Evolutionary conservation across 2,329 filamentous ascomycete genomes (phyloP), one percentile per base, ranked within the genome.

Genomic region (Fusarium brevicatenulatum): DNA sequence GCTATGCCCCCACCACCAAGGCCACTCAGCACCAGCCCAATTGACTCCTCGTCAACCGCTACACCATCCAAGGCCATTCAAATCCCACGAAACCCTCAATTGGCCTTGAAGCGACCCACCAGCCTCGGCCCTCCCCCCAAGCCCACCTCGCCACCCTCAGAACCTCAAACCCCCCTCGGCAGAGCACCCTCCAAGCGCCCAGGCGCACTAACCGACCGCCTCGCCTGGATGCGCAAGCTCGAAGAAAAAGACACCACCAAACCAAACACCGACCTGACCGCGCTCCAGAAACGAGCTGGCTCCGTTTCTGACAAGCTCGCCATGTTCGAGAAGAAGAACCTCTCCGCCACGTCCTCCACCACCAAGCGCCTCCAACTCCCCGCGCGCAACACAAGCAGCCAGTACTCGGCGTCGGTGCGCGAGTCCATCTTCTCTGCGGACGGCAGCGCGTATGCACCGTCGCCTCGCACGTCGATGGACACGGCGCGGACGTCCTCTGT

Each of bases 241-340:
- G 67, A 70, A n/a, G 67, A 70, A 12, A 70, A 66, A 42, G 53
- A 47, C 9, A 36, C 16, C 6, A 21, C 47, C 9, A 50, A 49
- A n/a, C 46, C 66, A 3, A 70, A 69, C 40, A 68, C 60, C 16
- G 67, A 70, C 23, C 28, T 54, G 2, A 19, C 46, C 4, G 42
- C 9, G 25, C 28, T 70, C 5, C 65, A 61, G 6, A 70, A 70
- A 42, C 66, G 67, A 46, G 60, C 60, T 23, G 67, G 67, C 32
- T 65, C 42, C 23, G 67, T 70, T 23, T 70, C 67, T 2, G 67
- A 70, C 40, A 70, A 55, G 53, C 66, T 70, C 25, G 67, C 67
- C 53, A 70, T 70, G 67, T 70, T 70, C 5, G 67, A 70, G 42
- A 70, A 37, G 59, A 70, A 59, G 36, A 65, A 54, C 47, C 32